These are phyloP conservation scores for Hirschfeldia incana DNA, from an alignment of 345 rosid species.

Conservation along the genomic window DNA sequence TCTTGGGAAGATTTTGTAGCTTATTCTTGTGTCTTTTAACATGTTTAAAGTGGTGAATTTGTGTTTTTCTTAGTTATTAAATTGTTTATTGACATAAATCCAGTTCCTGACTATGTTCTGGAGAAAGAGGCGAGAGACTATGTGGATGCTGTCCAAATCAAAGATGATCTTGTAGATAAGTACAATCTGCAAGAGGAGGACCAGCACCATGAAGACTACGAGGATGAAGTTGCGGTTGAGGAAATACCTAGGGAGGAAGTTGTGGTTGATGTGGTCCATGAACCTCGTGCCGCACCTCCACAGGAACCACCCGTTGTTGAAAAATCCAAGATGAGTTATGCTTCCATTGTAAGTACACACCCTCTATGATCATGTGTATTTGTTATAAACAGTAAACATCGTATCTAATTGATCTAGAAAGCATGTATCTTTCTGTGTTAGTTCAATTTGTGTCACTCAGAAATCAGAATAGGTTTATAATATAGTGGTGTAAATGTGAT, in stretches of 20 bases:
- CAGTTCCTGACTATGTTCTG: constrained; percentile 69
- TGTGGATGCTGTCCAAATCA: constrained; percentile 60
- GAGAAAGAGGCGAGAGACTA: constrained; percentile 85
- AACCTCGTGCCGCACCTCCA: constrained; percentile 42
- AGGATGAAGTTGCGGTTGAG: constrained; percentile 59
- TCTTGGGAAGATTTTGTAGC: no score
- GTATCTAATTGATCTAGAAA: no score
- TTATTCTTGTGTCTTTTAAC: neutral
- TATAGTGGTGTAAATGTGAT: no score
- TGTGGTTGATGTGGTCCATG: constrained; percentile 49
- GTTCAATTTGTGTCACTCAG: no score
- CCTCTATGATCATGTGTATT: no score
- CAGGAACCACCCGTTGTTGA: no score
- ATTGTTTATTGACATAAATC: neutral
- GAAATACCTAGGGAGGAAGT: constrained; percentile 64
- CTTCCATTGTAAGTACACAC: no score
- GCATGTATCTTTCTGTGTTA: no score
- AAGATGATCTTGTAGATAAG: constrained; percentile 70
- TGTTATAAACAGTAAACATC: no score
- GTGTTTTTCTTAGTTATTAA: neutral
- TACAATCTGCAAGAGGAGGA: constrained; percentile 67
- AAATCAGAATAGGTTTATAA: no score
- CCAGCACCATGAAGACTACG: constrained; percentile 54
- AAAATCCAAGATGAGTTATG: no score
- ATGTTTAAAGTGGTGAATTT: neutral